Conservation (phyloP, 257 asterid genomes). For the Nicotiana benthamiana region DNA sequence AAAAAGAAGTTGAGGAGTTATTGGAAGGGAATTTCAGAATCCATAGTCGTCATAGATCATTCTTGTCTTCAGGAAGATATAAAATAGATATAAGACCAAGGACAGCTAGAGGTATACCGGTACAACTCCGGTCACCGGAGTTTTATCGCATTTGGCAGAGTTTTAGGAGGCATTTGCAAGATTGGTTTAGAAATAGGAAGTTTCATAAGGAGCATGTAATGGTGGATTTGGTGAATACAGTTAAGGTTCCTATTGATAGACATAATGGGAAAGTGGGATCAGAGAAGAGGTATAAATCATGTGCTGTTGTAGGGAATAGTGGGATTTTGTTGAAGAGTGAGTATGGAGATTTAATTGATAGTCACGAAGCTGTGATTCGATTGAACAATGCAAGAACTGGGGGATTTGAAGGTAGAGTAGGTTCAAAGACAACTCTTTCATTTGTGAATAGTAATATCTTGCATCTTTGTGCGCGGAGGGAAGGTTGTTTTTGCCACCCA, state of each 20-base stretch:
- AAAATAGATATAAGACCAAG: slow-evolving; percentile 38
- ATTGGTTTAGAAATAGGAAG: slow-evolving; percentile 70
- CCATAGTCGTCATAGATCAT: slow-evolving; percentile 67
- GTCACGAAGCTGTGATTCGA: slow-evolving; percentile 73
- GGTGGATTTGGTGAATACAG: slow-evolving; percentile 34
- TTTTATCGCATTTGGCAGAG: slow-evolving; percentile 58
- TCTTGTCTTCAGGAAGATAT: slow-evolving; percentile 60
- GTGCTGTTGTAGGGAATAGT: slow-evolving; percentile 97
- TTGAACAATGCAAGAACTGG: slow-evolving; percentile 67
- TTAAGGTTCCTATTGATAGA: slow-evolving; percentile 27
- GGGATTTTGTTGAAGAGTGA: slow-evolving; percentile 60
- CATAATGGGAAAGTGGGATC: slow-evolving; percentile 17
- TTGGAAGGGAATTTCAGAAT: slow-evolving; percentile 59
- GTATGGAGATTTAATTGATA: slow-evolving; percentile 54
- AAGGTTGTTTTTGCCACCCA: slow-evolving; percentile 87
- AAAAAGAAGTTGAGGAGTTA: slow-evolving; percentile 63
- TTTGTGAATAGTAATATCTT: slow-evolving; percentile 84
- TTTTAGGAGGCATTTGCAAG: slow-evolving; percentile 44
- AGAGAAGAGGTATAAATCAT: slow-evolving; percentile 36
- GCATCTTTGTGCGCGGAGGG: slow-evolving; percentile 69
- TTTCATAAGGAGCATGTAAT: slow-evolving; percentile 35
- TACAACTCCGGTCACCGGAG: slow-evolving; percentile 66
- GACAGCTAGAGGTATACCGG: slow-evolving; percentile 43
- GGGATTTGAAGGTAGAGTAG: slow-evolving; percentile 59
- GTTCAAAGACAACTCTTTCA: slow-evolving; percentile 63